Percentiles rank a stretch among this genome's conserved stretches.
These are phyloP conservation scores for Salix udensis DNA, from an alignment of 345 rosid species.

Conservation along the genomic window DNA sequence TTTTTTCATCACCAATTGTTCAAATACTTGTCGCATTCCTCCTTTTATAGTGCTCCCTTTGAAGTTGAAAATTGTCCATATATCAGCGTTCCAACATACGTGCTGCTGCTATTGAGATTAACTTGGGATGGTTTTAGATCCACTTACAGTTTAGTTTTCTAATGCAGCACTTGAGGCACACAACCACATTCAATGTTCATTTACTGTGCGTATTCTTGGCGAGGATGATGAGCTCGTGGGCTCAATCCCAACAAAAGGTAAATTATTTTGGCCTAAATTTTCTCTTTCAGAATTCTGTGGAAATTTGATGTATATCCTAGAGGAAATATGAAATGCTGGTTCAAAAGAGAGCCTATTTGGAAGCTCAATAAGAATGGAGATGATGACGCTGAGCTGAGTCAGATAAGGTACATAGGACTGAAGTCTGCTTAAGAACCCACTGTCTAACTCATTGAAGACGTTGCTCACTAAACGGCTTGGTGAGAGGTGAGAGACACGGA, in stretches of 20 bases:
- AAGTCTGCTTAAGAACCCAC: no score
- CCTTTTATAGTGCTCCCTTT: background rate
- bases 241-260: conserved; percentile 65
- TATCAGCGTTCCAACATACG: background rate
- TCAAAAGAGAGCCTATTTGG: background rate
- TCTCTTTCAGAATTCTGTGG: conserved; percentile 2
- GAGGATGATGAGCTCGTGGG: conserved; percentile 58
- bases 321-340: background rate
- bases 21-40: background rate
- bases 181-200: conserved; percentile 51
- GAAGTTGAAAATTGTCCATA: background rate
- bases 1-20: background rate
- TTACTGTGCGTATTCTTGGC: conserved; percentile 57
- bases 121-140: no score
- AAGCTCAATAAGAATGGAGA: background rate
- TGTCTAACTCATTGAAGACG: no score
- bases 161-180: conserved; percentile 74
- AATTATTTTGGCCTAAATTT: background rate
- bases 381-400: no score
- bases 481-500: no score
- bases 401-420: no score
- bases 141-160: conserved; percentile 8
- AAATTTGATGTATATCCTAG: background rate
- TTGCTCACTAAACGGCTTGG: no score
- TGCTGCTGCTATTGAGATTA: background rate